Conservation (phyloP, 208 protist genomes). For the Crithidia fasciculata region DNA sequence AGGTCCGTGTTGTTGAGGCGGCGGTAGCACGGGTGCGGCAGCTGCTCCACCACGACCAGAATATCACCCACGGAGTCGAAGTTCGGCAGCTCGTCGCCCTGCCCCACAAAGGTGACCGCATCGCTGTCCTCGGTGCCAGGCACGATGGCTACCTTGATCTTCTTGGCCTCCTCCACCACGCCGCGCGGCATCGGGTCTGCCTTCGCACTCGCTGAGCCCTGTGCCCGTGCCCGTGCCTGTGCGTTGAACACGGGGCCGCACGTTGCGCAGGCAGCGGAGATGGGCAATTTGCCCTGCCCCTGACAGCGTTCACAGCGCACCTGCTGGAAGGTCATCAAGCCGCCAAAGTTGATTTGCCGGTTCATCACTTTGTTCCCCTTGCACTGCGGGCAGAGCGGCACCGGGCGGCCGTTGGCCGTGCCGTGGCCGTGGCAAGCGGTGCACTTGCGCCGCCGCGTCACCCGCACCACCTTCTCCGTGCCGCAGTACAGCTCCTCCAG, state of each 20-base stretch:
- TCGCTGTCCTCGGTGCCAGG: constrained; percentile 95
- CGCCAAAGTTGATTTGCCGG: constrained; percentile 90
- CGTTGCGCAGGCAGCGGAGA: constrained; percentile 23
- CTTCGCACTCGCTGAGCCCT: constrained; percentile 44
- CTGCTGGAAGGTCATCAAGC: constrained; percentile 93
- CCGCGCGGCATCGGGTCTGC: constrained; percentile 68
- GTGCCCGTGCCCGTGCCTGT: constrained; percentile 11
- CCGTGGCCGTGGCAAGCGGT: constrained; percentile 65
- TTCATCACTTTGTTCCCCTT: constrained; percentile 81
- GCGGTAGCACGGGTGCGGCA: constrained; percentile 93
- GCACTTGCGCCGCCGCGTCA: constrained; percentile 81
- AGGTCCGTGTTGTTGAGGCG: constrained; percentile 91
- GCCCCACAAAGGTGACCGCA: constrained; percentile 92
- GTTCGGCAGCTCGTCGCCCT: constrained; percentile 93
- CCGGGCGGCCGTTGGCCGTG: constrained; percentile 38
- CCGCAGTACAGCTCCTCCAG: constrained; percentile 98
- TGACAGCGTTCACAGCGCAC: constrained; percentile 87
- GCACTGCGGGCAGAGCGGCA: constrained; percentile 83
- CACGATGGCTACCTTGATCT: constrained; percentile 94
- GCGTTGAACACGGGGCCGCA: constrained; percentile 88
- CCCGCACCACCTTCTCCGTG: constrained; percentile 90
- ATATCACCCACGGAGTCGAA: constrained; percentile 95
- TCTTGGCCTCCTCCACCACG: constrained; percentile 87
- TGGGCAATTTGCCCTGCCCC: constrained; percentile 50
- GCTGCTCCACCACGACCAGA: constrained; percentile 95